phyloP scores from a whole-genome alignment of 495 filamentous ascomycete genomes.

The Letharia lupina region DNA sequence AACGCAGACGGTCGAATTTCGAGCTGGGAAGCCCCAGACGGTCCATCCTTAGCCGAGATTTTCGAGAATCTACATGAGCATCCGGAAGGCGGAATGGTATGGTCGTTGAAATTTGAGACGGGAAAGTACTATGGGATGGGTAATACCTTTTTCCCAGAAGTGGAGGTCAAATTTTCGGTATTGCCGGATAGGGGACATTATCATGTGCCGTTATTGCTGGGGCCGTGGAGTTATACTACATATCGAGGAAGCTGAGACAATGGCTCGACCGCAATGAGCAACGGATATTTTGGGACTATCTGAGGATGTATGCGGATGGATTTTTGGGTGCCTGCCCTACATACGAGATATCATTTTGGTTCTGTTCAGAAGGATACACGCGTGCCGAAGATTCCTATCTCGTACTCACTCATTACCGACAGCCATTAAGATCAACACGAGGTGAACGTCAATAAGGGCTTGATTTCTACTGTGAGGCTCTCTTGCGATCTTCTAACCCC shows the following conservation, averaged over 20 bases:
- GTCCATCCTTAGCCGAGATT: constrained; percentile 33
- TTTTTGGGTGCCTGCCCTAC: neutral
- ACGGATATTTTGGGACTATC: neutral
- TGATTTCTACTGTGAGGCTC: neutral
- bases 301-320: neutral
- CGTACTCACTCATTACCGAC: neutral
- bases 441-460: neutral
- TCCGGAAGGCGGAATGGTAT: constrained; percentile 42
- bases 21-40: constrained; percentile 50
- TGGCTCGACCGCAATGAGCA: neutral
- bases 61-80: constrained; percentile 32
- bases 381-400: neutral
- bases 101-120: constrained; percentile 72
- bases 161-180: constrained; percentile 78
- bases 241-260: constrained; percentile 58
- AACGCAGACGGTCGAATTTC: constrained; percentile 82
- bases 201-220: constrained; percentile 84
- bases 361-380: neutral
- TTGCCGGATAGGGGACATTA: constrained; percentile 61
- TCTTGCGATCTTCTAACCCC: neutral
- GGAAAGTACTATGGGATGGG: constrained; percentile 65
- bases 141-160: constrained; percentile 83
- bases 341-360: neutral
- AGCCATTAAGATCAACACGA: neutral
- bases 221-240: constrained; percentile 87